Conservation (phyloP, 2,329 filamentous ascomycete species). For the Verticillium klebahnii region DNA sequence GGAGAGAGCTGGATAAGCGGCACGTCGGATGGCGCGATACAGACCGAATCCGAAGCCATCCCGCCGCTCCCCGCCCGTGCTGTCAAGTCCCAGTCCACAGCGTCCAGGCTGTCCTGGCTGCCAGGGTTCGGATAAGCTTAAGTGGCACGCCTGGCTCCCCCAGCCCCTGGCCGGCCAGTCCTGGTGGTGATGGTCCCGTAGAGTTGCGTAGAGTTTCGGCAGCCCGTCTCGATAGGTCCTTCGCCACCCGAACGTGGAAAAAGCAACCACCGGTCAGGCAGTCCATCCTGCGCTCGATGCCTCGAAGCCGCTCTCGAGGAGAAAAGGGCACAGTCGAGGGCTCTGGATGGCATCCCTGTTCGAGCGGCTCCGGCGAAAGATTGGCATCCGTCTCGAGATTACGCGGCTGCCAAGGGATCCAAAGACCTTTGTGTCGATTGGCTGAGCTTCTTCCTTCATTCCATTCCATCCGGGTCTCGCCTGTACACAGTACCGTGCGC, state of each 20-base stretch:
- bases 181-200: no score
- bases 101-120: not conserved
- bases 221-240: not conserved
- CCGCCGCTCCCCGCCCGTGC: not conserved
- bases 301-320: no score
- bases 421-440: not conserved
- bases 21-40: no score
- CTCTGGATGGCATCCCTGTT: not conserved
- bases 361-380: not conserved
- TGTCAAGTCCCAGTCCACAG: not conserved
- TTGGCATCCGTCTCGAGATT: slow-evolving; percentile 2
- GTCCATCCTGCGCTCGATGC: no score
- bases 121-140: not conserved
- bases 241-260: not conserved
- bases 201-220: no score
- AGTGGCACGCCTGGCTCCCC: not conserved
- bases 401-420: slow-evolving; percentile 4
- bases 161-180: no score
- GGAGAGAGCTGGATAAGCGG: no score
- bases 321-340: no score
- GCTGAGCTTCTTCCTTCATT: not conserved
- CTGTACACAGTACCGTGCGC: not conserved
- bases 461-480: not conserved
- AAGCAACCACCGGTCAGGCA: no score
- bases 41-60: no score